Conservation (phyloP, 129 eudicot species). For the Lactuca sativa region DNA sequence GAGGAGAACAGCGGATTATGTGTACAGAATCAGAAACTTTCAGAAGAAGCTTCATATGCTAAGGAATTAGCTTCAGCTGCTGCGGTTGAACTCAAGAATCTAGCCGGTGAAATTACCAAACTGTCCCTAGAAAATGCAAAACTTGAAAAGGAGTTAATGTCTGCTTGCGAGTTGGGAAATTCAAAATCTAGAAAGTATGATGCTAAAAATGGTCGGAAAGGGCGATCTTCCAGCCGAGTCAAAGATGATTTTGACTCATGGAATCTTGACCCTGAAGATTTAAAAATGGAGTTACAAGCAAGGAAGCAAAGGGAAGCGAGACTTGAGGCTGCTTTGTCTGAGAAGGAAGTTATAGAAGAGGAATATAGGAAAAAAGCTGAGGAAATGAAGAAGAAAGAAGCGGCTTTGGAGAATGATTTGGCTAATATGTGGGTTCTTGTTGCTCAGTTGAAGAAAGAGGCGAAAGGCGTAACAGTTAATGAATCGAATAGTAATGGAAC, state of each 20-base stretch:
- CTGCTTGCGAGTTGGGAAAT: constrained; percentile 61
- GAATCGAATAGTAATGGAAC: constrained; percentile 43
- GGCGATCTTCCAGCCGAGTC: constrained; percentile 55
- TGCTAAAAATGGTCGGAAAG: constrained; percentile 53
- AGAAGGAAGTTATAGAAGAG: constrained; percentile 70
- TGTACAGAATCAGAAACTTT: constrained; percentile 88
- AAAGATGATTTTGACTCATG: constrained; percentile 84
- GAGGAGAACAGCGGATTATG: constrained; percentile 92
- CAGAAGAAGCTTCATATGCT: constrained; percentile 99
- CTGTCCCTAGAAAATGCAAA: constrained; percentile 79
- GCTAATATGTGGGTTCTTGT: constrained; percentile 99
- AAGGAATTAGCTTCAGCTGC: constrained; percentile 99
- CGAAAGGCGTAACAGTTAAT: constrained; percentile 26
- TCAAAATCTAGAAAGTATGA: constrained; percentile 52
- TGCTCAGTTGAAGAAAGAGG: constrained; percentile 90
- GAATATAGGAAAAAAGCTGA: constrained; percentile 70
- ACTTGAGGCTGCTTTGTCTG: constrained; percentile 89
- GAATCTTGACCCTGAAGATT: constrained; percentile 71
- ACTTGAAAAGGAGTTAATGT: constrained; percentile 76
- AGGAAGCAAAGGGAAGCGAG: constrained; percentile 78
- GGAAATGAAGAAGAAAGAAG: constrained; percentile 84
- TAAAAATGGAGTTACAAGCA: constrained; percentile 81
- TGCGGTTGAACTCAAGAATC: constrained; percentile 85
- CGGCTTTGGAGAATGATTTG: constrained; percentile 79
- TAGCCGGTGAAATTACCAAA: constrained; percentile 94